A percentile compares a stretch with the other conserved stretches of the same genome.
Evolutionary conservation across 306 rosid species (phyloP).

Genomic region (Clitoria ternatea): DNA sequence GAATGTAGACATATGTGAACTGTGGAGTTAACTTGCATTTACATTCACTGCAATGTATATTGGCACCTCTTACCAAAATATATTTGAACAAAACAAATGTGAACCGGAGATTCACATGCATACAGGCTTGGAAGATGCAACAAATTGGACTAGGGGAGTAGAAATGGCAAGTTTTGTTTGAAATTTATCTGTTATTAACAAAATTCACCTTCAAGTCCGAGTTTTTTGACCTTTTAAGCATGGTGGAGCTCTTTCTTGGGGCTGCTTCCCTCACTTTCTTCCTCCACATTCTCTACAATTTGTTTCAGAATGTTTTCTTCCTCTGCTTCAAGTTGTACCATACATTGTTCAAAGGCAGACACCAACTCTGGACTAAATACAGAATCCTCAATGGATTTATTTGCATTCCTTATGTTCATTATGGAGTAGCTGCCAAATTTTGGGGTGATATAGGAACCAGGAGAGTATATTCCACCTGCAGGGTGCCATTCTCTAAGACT

Average conservation of each 20-base stretch:
- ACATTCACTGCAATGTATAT: slow-evolving; percentile 9
- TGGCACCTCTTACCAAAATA: background rate
- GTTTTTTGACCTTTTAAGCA: background rate
- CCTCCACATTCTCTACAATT: slow-evolving; percentile 34
- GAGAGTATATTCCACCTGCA: slow-evolving; percentile 34
- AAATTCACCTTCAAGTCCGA: slow-evolving; percentile 1
- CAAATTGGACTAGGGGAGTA: background rate
- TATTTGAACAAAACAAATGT: background rate
- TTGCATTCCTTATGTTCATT: slow-evolving; percentile 18
- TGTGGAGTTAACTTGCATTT: background rate
- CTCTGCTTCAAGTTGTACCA: slow-evolving; percentile 44
- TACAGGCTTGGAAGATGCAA: slow-evolving; percentile 1
- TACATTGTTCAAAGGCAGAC: slow-evolving; percentile 39
- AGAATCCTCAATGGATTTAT: slow-evolving; percentile 24
- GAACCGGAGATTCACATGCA: slow-evolving; percentile 2
- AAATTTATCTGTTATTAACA: background rate
- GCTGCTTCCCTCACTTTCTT: slow-evolving; percentile 24
- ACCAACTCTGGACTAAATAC: slow-evolving; percentile 50
- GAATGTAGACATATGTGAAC: background rate
- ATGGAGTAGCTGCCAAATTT: slow-evolving; percentile 41
- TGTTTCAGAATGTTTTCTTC: slow-evolving; percentile 44
- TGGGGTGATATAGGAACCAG: slow-evolving; percentile 46
- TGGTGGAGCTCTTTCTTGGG: slow-evolving; percentile 7
- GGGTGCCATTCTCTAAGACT: slow-evolving; percentile 42
- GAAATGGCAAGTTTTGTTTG: background rate